phyloP scores from a whole-genome alignment of 768 basidiomycete genomes.

The Podaxis pistillaris region DNA sequence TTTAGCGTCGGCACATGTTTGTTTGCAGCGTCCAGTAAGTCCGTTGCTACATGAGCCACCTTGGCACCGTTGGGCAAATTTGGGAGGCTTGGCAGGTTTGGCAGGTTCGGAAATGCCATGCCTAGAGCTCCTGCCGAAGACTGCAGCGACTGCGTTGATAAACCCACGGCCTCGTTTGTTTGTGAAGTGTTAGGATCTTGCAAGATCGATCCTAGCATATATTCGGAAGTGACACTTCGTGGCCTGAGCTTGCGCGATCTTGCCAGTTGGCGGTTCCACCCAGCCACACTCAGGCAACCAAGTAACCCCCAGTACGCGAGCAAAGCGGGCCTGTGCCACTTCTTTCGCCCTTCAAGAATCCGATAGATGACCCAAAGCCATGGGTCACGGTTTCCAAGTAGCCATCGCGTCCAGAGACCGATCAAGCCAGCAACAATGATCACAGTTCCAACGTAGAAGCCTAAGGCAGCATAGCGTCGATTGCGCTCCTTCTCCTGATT shows the following conservation, averaged over 20 bases:
- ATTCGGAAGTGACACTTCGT: conserved; percentile 29
- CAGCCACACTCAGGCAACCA: conserved; percentile 83
- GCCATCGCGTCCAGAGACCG: conserved; percentile 92
- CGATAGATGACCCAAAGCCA: conserved; percentile 85
- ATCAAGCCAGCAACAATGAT: conserved; percentile 80
- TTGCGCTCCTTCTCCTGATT: conserved; percentile 84
- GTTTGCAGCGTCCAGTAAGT: conserved; percentile 80
- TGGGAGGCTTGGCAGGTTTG: conserved; percentile 50
- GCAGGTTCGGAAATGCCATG: conserved; percentile 47
- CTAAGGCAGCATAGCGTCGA: conserved; percentile 78
- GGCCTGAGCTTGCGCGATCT: conserved; percentile 68
- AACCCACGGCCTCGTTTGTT: not conserved
- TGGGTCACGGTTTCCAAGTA: conserved; percentile 76
- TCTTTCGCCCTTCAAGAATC: conserved; percentile 69
- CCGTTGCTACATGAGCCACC: conserved; percentile 57
- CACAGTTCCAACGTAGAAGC: conserved; percentile 76
- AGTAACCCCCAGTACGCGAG: conserved; percentile 84
- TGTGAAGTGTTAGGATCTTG: conserved; percentile 6
- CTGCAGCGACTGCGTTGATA: conserved; percentile 9
- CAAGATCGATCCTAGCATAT: conserved; percentile 1
- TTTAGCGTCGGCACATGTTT: conserved; percentile 88
- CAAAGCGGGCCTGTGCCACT: conserved; percentile 78
- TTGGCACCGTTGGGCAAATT: conserved; percentile 45
- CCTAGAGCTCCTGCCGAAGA: conserved; percentile 28
- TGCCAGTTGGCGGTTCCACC: conserved; percentile 90